Percentiles rank a stretch among this genome's conserved stretches.
Evolutionary conservation across 2,329 filamentous ascomycete species (phyloP).

Genomic region (Calonectria pteridis): DNA sequence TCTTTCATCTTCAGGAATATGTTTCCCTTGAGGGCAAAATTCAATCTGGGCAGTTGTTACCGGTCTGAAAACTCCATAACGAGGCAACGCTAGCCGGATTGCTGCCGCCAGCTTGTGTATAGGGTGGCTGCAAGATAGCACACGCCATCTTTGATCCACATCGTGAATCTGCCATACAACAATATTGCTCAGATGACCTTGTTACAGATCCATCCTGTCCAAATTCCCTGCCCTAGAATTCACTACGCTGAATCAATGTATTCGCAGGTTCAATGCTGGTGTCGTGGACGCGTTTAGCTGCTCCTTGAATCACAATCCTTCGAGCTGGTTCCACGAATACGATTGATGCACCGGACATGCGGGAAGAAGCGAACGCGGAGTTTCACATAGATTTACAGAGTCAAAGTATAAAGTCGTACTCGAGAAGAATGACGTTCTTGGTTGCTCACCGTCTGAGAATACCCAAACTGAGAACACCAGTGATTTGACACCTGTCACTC

Average conservation of each 20-base stretch:
- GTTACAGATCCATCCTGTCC: not conserved
- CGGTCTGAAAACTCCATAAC: not conserved
- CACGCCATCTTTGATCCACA: not conserved
- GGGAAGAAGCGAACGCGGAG: not conserved
- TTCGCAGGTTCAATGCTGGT: not conserved
- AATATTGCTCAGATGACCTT: not conserved
- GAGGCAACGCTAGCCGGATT: constrained; percentile 14
- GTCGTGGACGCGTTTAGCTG: not conserved
- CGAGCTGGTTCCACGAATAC: not conserved
- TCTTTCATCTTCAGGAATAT: too few relatives aligned
- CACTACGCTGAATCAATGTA: not conserved
- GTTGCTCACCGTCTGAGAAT: not conserved
- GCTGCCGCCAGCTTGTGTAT: not conserved
- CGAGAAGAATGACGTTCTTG: too few relatives aligned
- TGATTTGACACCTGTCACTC: not conserved
- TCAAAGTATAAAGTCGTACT: not conserved
- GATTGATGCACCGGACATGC: not conserved
- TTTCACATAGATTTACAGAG: too few relatives aligned
- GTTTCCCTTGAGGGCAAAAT: not conserved
- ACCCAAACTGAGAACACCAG: not conserved
- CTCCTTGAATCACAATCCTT: not conserved
- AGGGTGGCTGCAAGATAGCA: not conserved
- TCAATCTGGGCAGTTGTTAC: not conserved
- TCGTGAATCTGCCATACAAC: not conserved
- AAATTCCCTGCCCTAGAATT: not conserved